Base-by-base conservation (phyloP, 345 rosid species). In the Arabidopsis arenosa region DNA sequence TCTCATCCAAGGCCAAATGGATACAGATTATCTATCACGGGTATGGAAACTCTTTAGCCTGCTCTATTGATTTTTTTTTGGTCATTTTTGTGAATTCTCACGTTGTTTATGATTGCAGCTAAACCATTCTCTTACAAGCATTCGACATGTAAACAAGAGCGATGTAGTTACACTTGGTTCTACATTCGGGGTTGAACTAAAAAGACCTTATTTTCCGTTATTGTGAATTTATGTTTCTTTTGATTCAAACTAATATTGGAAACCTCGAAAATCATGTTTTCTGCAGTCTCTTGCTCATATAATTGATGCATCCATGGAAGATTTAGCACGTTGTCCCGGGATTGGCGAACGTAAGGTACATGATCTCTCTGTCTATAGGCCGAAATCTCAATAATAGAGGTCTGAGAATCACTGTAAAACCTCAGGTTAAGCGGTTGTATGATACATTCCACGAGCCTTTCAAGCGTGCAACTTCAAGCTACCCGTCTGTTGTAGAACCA, bases 161-260 rank as follows among this genome's bases (percentile, higher is more conserved):
- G 97, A 90, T 78, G 97, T 92, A 28, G 97, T 95, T 72, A 95
- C 99, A 51, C 89, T 95, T 73, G 99, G 97, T 33, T 95, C 99
- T 53, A 88, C 96, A 51, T 95, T 95, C 17, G 93, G 97, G 90
- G 97, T 92, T 80, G 68, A 84, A 66, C 75, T 61, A 26, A 26
- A 14, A 52, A 23, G 36, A 5, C 5, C 0, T 21, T 21, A 43
- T 9, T 28, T 39, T 5, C 44, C 9, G 26, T 39, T 61, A 12
- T 63, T 53, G 39, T 15, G 53, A 63, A 32, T 45, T 21, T 28
- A 44, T 36, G 6, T 8, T 64, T 66, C 18, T 1, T 35, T 26
- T 63, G 56, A 44, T 4, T 63, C 47, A 71, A 21, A 14, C 76
- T 32, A 5, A 52, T 2, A 6, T 28, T 59, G 5, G 30, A 54